Conservation (phyloP, 2,329 filamentous ascomycete species). For the Pseudopyrenochaeta lycopersici region DNA sequence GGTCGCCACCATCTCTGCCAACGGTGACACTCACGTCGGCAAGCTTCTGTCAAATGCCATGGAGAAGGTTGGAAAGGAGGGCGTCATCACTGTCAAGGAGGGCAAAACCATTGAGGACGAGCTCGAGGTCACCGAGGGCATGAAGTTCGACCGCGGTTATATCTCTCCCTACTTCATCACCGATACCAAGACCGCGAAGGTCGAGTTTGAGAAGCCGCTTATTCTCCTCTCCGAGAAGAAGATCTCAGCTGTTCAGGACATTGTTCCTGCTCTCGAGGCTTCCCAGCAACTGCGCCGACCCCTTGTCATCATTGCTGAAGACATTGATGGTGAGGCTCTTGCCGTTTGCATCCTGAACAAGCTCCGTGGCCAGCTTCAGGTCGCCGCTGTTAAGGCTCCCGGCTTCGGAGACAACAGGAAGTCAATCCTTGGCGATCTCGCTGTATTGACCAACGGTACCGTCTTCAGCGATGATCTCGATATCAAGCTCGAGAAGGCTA, state of each 20-base stretch:
- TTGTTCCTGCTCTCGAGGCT: conserved; percentile 96
- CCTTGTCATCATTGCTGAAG: conserved; percentile 97
- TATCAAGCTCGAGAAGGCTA: conserved; percentile 98
- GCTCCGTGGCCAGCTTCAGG: conserved; percentile 98
- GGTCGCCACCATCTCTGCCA: conserved; percentile 97
- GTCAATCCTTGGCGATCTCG: conserved; percentile 97
- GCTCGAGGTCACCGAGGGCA: conserved; percentile 98
- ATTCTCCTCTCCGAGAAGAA: conserved; percentile 99
- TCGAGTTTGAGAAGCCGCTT: conserved; percentile 99
- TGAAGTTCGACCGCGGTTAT: conserved; percentile 99
- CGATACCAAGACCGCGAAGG: conserved; percentile 97
- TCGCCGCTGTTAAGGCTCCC: conserved; percentile 97
- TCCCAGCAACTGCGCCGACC: conserved; percentile 95
- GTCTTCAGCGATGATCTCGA: conserved; percentile 99
- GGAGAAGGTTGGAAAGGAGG: conserved; percentile 99
- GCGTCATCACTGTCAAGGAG: conserved; percentile 99
- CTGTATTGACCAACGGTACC: conserved; percentile 92
- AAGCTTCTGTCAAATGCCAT: conserved; percentile 97
- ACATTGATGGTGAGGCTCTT: conserved; percentile 97
- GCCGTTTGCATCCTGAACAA: conserved; percentile 99
- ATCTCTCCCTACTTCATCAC: conserved; percentile 99
- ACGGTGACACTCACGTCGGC: conserved; percentile 94
- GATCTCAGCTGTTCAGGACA: conserved; percentile 99
- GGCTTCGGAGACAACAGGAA: conserved; percentile 99
- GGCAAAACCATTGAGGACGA: conserved; percentile 98